A percentile compares a stretch with the other conserved stretches of the same genome.
These are phyloP conservation scores for Penicillium nucicola DNA, from an alignment of 495 filamentous ascomycete species.

Conservation along the genomic window DNA sequence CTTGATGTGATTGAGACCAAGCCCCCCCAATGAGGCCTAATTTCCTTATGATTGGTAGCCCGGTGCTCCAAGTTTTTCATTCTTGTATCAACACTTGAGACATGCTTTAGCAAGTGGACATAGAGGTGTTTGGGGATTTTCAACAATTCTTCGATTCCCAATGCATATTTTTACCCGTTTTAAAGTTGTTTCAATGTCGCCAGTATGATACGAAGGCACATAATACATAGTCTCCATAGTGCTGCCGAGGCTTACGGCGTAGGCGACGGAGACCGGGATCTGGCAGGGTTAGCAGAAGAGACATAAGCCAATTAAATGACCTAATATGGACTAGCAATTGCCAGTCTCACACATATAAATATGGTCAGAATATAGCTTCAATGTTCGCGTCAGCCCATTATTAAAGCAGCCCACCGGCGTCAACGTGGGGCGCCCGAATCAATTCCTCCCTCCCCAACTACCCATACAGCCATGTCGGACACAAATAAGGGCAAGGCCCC, in stretches of 20 bases:
- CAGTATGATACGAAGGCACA: too few species aligned
- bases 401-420: slow-evolving; percentile 2
- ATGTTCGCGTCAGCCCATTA: too few species aligned
- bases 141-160: slow-evolving; percentile 24
- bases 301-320: too few species aligned
- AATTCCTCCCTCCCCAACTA: slow-evolving; percentile 16
- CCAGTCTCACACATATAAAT: too few species aligned
- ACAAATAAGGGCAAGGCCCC: slow-evolving; percentile 43
- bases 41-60: slow-evolving; percentile 9
- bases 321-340: too few species aligned
- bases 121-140: slow-evolving; percentile 30
- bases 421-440: slow-evolving; percentile 35
- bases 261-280: too few species aligned
- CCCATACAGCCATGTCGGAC: slow-evolving; percentile 33
- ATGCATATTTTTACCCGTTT: slow-evolving; percentile 6
- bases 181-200: too few species aligned
- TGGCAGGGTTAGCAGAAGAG: too few species aligned
- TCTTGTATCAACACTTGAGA: slow-evolving; percentile 32
- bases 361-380: too few species aligned
- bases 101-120: slow-evolving; percentile 12
- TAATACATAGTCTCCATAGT: too few species aligned
- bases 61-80: slow-evolving; percentile 15
- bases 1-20: slow-evolving; percentile 72
- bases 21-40: slow-evolving; percentile 21
- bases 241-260: too few species aligned